Conservation (phyloP, 441 rosid genomes). For the Aquilaria agallochum region DNA sequence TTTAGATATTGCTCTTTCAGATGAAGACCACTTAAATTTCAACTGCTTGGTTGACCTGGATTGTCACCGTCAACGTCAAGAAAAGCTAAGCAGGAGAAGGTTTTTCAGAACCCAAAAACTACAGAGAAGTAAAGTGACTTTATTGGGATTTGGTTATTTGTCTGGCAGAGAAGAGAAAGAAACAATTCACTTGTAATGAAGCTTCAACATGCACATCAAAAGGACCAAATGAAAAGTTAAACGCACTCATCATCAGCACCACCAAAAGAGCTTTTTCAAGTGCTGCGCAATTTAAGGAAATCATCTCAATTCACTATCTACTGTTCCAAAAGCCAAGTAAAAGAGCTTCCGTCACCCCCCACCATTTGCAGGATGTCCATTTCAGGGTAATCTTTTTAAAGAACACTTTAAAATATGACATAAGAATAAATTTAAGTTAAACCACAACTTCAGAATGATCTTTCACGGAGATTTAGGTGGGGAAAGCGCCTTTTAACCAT, state of each 20-base stretch:
- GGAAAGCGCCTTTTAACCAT: background rate
- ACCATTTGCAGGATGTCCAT: no score
- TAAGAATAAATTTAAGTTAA: no score
- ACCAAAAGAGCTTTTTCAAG: constrained; percentile 17
- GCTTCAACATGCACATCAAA: background rate
- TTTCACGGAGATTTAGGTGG: constrained; percentile 15
- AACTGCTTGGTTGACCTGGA: no score
- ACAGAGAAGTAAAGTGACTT: background rate
- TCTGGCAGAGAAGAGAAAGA: background rate
- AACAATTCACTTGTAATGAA: background rate
- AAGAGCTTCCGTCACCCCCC: background rate
- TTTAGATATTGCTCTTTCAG: no score
- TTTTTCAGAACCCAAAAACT: background rate
- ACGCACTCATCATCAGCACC: constrained; percentile 19
- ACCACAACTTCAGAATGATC: no score
- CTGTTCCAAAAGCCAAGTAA: constrained; percentile 14
- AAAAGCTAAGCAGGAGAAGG: no score
- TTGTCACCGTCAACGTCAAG: no score
- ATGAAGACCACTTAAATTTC: no score
- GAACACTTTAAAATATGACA: no score
- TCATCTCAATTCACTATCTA: constrained; percentile 3
- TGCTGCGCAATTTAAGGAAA: constrained; percentile 34
- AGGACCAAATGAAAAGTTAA: constrained; percentile 4
- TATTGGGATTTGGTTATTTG: background rate
- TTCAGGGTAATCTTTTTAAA: no score